These are phyloP conservation scores for Pseudonectria buxi DNA, from an alignment of 2,329 filamentous ascomycete genomes.

Conservation along the genomic window DNA sequence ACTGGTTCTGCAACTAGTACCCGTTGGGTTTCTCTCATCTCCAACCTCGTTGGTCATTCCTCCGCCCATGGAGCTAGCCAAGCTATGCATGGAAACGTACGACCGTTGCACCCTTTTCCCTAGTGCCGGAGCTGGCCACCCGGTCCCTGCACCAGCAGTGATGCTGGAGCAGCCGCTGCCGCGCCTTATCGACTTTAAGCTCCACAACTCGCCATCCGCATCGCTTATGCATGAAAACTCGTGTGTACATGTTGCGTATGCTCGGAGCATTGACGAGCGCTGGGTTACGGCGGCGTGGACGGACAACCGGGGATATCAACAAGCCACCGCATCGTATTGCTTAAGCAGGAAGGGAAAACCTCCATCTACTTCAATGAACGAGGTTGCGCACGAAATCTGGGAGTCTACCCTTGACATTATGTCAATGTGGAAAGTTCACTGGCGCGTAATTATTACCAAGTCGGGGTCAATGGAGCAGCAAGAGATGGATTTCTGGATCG, in stretches of 20 bases:
- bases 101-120: slow-evolving; percentile 58
- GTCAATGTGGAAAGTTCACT: slow-evolving; percentile 62
- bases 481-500: slow-evolving; percentile 56
- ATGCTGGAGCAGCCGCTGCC: slow-evolving; percentile 65
- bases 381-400: slow-evolving; percentile 72
- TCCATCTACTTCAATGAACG: slow-evolving; percentile 46
- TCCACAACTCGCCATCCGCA: slow-evolving; percentile 59
- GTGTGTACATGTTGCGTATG: slow-evolving; percentile 74
- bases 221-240: slow-evolving; percentile 73
- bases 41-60: slow-evolving; percentile 57
- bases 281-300: slow-evolving; percentile 81
- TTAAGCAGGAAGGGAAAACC: slow-evolving; percentile 52
- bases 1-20: slow-evolving; percentile 70
- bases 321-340: slow-evolving; percentile 68
- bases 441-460: slow-evolving; percentile 71
- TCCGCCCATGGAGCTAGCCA: slow-evolving; percentile 50
- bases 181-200: slow-evolving; percentile 67
- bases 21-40: slow-evolving; percentile 60
- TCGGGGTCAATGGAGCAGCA: slow-evolving; percentile 60
- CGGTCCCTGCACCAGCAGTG: slow-evolving; percentile 62
- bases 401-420: slow-evolving; percentile 69
- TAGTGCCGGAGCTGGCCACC: slow-evolving; percentile 34
- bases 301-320: slow-evolving; percentile 66
- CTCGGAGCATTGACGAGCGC: slow-evolving; percentile 64
- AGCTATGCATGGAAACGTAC: slow-evolving; percentile 67